Evolutionary conservation across 257 asterid genomes (phyloP).

Genomic region (Jaltomata sinuosa): DNA sequence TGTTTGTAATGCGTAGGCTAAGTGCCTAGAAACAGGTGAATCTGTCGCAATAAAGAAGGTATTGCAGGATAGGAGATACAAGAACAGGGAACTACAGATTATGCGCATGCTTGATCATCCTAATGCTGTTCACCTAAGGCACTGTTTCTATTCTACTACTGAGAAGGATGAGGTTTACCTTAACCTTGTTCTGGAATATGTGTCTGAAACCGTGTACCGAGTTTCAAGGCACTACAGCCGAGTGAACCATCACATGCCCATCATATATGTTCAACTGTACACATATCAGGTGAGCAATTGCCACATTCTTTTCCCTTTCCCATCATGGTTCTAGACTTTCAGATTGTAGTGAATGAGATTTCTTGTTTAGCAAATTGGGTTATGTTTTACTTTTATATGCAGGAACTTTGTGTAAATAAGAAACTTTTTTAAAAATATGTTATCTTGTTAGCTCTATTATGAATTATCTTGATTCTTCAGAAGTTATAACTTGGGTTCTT

Average conservation of each 20-base stretch:
- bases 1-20: slow-evolving; percentile 29
- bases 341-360: background rate
- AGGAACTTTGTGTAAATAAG: background rate
- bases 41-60: slow-evolving; percentile 84
- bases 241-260: slow-evolving; percentile 80
- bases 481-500: background rate
- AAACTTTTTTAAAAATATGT: background rate
- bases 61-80: slow-evolving; percentile 85
- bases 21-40: slow-evolving; percentile 84
- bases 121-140: slow-evolving; percentile 59
- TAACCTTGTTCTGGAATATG: slow-evolving; percentile 79
- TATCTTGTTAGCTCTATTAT: background rate
- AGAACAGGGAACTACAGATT: slow-evolving; percentile 79
- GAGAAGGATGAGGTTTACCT: slow-evolving; percentile 76
- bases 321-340: background rate
- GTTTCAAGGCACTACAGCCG: slow-evolving; percentile 75
- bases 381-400: background rate
- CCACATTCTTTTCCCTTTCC: background rate
- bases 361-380: background rate
- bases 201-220: slow-evolving; percentile 75
- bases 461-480: background rate
- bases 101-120: slow-evolving; percentile 87
- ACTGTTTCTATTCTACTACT: slow-evolving; percentile 74
- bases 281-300: slow-evolving; percentile 51
- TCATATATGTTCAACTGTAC: slow-evolving; percentile 70